Evolutionary conservation across 495 filamentous ascomycete species (phyloP), one percentile per base, ranked within the genome.

Genomic region (Penicillium arizonense): DNA sequence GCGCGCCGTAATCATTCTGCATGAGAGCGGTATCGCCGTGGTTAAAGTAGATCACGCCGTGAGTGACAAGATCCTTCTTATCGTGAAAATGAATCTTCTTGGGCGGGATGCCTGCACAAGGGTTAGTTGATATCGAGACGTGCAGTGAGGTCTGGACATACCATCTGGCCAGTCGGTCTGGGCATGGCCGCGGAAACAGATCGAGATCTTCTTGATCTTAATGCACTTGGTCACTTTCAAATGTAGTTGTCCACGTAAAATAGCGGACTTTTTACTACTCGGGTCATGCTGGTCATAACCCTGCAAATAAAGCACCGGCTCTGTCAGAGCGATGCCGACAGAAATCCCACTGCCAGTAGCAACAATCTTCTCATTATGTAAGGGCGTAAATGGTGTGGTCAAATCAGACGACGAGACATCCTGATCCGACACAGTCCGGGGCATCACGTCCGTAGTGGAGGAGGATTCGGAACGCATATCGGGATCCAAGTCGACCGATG

Each of bases 101-200:
- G 1, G 94, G 95, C 5, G 94, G 95, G 18, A 98, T 96, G 30
- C 93, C 87, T 90, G 53, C 4, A 41, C 42, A 33, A 23, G 12
- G 34, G 53, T 70, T 24, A 65, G 56, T 41, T 28, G 3, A 39
- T 30, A 11, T 6, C 10, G 11, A 32, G 23, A 11, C 9, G 34
- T 34, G 9, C 20, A 16, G 3, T n/a, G 30, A n/a, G 2, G 16
- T 18, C 6, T 28, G 45, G 20, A 41, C 68, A 21, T 71, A 89
- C 87, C 94, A 77, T 98, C 94, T 18, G 95, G 94, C 94, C 94
- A 98, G 64, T 96, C 91, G 0, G 94, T 98, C 55, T 87, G 84
- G 3, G 91, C 87, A 64, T 86, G 87, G 14, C 93, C 94, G 26
- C 84, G 80, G 59, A 98, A 92, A 57, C 86, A 89, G 43, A 98